These are phyloP conservation scores for Flaveria brownii DNA, from an alignment of 129 eudicot species.

Conservation along the genomic window DNA sequence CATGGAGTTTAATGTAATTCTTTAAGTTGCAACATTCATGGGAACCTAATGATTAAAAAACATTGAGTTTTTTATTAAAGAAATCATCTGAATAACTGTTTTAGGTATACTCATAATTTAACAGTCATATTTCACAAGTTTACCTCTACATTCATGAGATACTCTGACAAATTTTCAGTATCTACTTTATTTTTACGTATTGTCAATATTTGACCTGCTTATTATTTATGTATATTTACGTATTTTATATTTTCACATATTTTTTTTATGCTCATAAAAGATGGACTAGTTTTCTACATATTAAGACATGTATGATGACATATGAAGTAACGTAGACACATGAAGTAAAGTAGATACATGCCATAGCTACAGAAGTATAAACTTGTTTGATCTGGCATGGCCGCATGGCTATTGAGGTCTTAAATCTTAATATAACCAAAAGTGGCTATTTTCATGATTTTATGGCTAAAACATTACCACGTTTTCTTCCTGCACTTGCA, in stretches of 20 bases:
- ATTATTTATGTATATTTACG: not conserved
- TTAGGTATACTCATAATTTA: not conserved
- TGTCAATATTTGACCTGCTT: not conserved
- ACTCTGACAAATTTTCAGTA: not conserved
- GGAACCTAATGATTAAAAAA: not conserved
- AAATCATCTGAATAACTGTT: not conserved
- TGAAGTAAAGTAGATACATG: not conserved
- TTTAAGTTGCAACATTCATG: not conserved
- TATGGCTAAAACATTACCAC: not conserved
- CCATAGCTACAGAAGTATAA: not conserved
- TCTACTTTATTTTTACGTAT: not conserved
- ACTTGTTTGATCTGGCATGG: not conserved
- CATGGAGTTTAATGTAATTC: not conserved
- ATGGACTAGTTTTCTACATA: not conserved
- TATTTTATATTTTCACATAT: not conserved
- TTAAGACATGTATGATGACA: not conserved
- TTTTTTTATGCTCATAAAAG: not conserved
- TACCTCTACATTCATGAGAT: not conserved
- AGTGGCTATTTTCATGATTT: not conserved
- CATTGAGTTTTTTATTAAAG: not conserved
- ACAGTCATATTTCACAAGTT: not conserved
- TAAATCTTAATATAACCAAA: not conserved
- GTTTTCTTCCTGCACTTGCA: not conserved
- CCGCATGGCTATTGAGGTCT: not conserved
- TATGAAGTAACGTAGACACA: not conserved